Evolutionary conservation across 352 stramenopile genomes (phyloP).

Genomic region (Phytophthora aleatoria): DNA sequence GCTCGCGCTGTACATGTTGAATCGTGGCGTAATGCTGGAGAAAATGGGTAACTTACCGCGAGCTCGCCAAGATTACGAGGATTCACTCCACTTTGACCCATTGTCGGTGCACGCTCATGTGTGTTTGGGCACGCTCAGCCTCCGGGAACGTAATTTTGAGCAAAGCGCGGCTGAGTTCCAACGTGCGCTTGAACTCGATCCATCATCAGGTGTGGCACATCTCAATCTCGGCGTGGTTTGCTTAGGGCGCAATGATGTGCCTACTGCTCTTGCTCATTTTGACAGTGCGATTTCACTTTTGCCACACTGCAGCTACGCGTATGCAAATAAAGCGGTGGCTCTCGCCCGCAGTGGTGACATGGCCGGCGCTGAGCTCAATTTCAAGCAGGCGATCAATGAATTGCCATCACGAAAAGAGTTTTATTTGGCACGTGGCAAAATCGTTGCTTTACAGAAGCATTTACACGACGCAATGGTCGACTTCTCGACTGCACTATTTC

Average conservation of each 20-base stretch:
- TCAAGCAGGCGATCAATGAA: conserved; percentile 73
- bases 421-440: conserved; percentile 67
- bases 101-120: conserved; percentile 60
- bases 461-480: conserved; percentile 83
- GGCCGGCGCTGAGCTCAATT: conserved; percentile 46
- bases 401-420: conserved; percentile 72
- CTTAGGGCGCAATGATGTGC: conserved; percentile 41
- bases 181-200: conserved; percentile 52
- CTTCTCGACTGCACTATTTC: conserved; percentile 72
- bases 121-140: conserved; percentile 62
- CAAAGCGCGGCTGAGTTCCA: conserved; percentile 45
- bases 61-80: conserved; percentile 59
- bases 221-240: conserved; percentile 62
- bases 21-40: conserved; percentile 72
- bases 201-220: conserved; percentile 56
- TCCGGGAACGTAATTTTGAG: conserved; percentile 45
- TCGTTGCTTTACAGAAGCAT: conserved; percentile 74
- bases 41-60: conserved; percentile 49
- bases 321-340: conserved; percentile 70
- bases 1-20: conserved; percentile 73
- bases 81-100: conserved; percentile 72
- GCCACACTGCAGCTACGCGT: conserved; percentile 67
- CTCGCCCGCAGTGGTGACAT: conserved; percentile 46
- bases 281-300: conserved; percentile 54
- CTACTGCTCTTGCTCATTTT: conserved; percentile 49